Evolutionary conservation across 2,329 filamentous ascomycete species (phyloP).

Genomic region (Sporothrix humicola): DNA sequence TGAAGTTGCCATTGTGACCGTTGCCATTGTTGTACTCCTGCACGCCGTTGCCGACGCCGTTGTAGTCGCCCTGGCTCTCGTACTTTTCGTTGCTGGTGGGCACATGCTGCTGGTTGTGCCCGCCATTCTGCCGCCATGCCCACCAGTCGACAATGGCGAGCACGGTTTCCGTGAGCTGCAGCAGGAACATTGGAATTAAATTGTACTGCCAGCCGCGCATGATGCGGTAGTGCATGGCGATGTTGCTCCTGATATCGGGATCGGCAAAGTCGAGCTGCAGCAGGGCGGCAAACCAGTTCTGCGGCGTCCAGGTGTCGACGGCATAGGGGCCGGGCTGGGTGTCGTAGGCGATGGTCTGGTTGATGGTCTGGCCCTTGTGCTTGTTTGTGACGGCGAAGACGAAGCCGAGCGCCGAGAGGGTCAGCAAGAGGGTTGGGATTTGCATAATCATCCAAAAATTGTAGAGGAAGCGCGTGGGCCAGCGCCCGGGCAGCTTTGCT

Average conservation of each 20-base stretch:
- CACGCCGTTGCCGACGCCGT: neutral
- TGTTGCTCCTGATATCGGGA: conserved; percentile 38
- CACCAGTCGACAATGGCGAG: conserved; percentile 28
- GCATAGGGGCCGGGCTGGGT: conserved; percentile 43
- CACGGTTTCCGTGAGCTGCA: conserved; percentile 38
- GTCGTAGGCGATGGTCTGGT: conserved; percentile 40
- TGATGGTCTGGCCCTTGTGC: conserved; percentile 45
- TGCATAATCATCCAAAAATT: conserved; percentile 46
- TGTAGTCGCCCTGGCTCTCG: neutral
- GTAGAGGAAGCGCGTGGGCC: conserved; percentile 40
- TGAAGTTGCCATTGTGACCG: neutral
- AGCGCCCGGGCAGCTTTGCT: neutral
- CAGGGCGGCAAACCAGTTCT: conserved; percentile 49
- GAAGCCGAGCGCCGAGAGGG: conserved; percentile 47
- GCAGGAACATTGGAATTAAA: conserved; percentile 43
- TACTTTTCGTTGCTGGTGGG: neutral
- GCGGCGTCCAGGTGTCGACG: conserved; percentile 47
- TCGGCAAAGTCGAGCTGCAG: conserved; percentile 43
- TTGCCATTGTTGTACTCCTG: neutral
- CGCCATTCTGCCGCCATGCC: neutral
- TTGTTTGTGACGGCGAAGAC: conserved; percentile 45
- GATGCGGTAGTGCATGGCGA: conserved; percentile 41
- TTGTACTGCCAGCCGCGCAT: conserved; percentile 50
- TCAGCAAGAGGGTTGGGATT: conserved; percentile 47
- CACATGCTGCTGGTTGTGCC: neutral